Base-by-base conservation (phyloP, 192 early-diverging fungal genomes). In the Geosiphon pyriformis region DNA sequence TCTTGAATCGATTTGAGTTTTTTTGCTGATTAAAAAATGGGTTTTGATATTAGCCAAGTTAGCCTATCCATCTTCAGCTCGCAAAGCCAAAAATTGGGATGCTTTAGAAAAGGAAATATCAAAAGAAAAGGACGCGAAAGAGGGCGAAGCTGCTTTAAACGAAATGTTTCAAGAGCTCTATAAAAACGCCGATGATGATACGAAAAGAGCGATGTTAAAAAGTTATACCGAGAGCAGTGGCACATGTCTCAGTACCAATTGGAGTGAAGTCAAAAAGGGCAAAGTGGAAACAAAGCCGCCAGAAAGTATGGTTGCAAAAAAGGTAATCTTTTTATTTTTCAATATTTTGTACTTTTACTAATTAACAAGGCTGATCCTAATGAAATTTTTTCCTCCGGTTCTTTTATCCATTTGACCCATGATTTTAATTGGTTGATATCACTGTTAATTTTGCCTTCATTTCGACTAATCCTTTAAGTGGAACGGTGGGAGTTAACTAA, bases 201-300 rank as follows among this genome's bases (percentile, higher is more conserved):
- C 91, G 7, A 81, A 82, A 56, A 80, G 90, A 20, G 95, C 97
- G 0, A 98, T 99, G 97, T 88, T 96, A 84, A 99, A 99, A 81
- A 92, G 90, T 72, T 99, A 91, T 74, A 81, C 88, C 3, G 97
- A 99, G 74, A 92, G 88, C 75, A 93, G 92, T 59, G 97, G 97
- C 26, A 99, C 97, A 0, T 85, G 85, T 55, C 80, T 99, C 34
- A 90, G 87, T 59, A 99, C 95, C 31, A 96, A 99, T 74, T 99
- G 95, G 95, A 80, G 78, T 31, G 92, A 95, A 76, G 94, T 99
- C 46, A 82, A 84, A 27, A 87, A 90, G 76, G 85, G 84, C 57
- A 75, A 78, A 11, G 94, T 95, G 15, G 92, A 95, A 77, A 87
- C 88, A 15, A 84, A 88, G 63, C 93, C 97, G 22, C 97, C 97